Conservation (phyloP, 345 rosid genomes). For the Luvunga scandens region DNA sequence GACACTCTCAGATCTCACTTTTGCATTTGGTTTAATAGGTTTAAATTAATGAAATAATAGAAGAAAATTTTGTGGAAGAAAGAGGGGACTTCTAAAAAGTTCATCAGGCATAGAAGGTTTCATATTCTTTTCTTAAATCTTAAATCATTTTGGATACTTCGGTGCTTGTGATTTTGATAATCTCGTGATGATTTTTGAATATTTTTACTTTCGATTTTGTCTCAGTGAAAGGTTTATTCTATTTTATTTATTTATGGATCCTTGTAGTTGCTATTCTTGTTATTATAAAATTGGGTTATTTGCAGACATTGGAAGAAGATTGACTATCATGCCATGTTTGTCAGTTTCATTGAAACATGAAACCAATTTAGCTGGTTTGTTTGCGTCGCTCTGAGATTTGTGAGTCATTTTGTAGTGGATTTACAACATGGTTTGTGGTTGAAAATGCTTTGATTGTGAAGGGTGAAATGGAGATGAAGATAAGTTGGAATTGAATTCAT, state of each 20-base stretch:
- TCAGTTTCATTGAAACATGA: not conserved
- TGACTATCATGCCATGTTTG: not conserved
- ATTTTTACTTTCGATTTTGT: not conserved
- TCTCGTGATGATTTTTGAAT: not conserved
- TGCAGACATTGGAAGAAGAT: not conserved
- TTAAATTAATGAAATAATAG: constrained; percentile 21
- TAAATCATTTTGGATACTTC: constrained; percentile 8
- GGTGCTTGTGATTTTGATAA: not conserved
- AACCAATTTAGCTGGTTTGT: not conserved
- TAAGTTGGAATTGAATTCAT: too few species aligned
- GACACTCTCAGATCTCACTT: not conserved
- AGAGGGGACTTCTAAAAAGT: not conserved
- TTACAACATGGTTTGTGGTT: not conserved
- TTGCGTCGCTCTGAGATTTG: not conserved
- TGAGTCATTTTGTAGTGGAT: constrained; percentile 1
- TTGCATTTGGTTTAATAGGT: constrained; percentile 17
- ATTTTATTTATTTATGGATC: not conserved
- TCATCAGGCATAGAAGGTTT: constrained; percentile 34
- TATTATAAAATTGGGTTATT: constrained; percentile 2
- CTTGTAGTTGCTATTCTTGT: not conserved
- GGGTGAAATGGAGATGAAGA: not conserved
- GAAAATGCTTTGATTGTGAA: not conserved
- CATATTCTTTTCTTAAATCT: not conserved
- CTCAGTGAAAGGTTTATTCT: not conserved
- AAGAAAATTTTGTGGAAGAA: not conserved